These are phyloP conservation scores for Rhodotorula kratochvilovae DNA, from an alignment of 768 basidiomycete genomes.

Conservation along the genomic window DNA sequence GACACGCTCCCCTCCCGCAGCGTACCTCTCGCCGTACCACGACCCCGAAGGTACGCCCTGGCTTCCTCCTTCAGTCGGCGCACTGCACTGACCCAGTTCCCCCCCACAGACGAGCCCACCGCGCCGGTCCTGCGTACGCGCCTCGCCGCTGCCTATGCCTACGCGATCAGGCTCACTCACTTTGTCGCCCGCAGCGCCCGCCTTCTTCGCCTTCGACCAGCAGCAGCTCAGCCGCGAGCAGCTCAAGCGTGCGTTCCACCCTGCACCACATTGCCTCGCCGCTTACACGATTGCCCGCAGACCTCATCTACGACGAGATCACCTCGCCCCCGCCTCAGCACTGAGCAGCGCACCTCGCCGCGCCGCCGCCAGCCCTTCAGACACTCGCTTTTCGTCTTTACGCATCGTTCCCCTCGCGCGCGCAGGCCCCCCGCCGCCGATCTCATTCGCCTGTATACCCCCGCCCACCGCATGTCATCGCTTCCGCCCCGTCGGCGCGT, in stretches of 20 bases:
- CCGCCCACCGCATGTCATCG: not conserved
- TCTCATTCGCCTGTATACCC: not conserved
- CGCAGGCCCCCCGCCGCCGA: not conserved
- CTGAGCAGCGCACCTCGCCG: not conserved
- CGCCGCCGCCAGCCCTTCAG: not conserved
- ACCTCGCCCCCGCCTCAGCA: conserved; percentile 33
- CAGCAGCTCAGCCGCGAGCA: conserved; percentile 96
- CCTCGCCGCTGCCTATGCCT: too few species aligned
- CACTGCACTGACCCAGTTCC: too few species aligned
- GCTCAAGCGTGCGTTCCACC: conserved; percentile 57
- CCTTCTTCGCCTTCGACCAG: conserved; percentile 96
- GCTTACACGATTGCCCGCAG: conserved; percentile 4
- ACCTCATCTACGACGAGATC: conserved; percentile 43
- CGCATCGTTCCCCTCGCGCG: not conserved
- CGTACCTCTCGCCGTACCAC: conserved; percentile 52
- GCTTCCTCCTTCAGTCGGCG: too few species aligned
- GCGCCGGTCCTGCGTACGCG: conserved; percentile 79
- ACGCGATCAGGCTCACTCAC: not conserved
- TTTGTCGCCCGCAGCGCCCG: conserved; percentile 51
- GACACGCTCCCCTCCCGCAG: conserved; percentile 1
- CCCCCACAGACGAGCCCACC: conserved; percentile 81
- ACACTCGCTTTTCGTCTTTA: not conserved
- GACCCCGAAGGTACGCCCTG: conserved; percentile 56
- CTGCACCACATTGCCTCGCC: not conserved
- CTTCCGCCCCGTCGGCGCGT: not conserved